These are phyloP conservation scores for Fusarium albidum DNA, from an alignment of 2,329 filamentous ascomycete species.

Conservation along the genomic window DNA sequence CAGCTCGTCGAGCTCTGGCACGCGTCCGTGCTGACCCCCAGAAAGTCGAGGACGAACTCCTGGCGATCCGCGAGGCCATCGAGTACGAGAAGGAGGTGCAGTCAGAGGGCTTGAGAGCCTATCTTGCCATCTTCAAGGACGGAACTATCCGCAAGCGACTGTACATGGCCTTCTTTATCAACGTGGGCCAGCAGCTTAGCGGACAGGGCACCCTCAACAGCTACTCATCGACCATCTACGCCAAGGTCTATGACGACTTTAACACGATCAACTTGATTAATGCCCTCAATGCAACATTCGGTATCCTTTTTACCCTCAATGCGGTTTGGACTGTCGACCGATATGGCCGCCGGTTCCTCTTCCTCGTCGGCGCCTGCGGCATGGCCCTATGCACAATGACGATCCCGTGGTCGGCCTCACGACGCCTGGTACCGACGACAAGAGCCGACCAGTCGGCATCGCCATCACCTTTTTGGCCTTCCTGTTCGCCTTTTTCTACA, in stretches of 20 bases:
- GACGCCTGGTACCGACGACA: slow-evolving; percentile 59
- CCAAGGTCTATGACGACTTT: slow-evolving; percentile 67
- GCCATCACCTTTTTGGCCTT: slow-evolving; percentile 72
- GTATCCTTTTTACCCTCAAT: slow-evolving; percentile 76
- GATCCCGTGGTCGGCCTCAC: slow-evolving; percentile 51
- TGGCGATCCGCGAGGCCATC: slow-evolving; percentile 71
- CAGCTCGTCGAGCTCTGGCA: slow-evolving; percentile 61
- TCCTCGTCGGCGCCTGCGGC: slow-evolving; percentile 72
- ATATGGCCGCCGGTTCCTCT: slow-evolving; percentile 72
- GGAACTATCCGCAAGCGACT: slow-evolving; percentile 71
- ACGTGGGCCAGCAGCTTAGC: slow-evolving; percentile 74
- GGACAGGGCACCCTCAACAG: slow-evolving; percentile 76
- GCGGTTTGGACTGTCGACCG: slow-evolving; percentile 78
- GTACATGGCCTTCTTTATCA: slow-evolving; percentile 69
- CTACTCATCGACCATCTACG: slow-evolving; percentile 75
- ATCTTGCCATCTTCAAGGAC: slow-evolving; percentile 74
- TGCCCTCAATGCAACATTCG: slow-evolving; percentile 74
- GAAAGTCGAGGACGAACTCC: slow-evolving; percentile 70
- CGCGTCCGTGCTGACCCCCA: slow-evolving; percentile 68
- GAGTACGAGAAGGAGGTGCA: slow-evolving; percentile 70
- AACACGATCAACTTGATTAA: slow-evolving; percentile 74
- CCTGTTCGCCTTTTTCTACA: slow-evolving; percentile 71
- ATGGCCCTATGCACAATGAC: slow-evolving; percentile 75
- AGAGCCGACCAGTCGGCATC: slow-evolving; percentile 66
- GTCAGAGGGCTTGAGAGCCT: slow-evolving; percentile 47